Base-by-base conservation (phyloP, 305 asterid genomes). In the Withania somnifera region DNA sequence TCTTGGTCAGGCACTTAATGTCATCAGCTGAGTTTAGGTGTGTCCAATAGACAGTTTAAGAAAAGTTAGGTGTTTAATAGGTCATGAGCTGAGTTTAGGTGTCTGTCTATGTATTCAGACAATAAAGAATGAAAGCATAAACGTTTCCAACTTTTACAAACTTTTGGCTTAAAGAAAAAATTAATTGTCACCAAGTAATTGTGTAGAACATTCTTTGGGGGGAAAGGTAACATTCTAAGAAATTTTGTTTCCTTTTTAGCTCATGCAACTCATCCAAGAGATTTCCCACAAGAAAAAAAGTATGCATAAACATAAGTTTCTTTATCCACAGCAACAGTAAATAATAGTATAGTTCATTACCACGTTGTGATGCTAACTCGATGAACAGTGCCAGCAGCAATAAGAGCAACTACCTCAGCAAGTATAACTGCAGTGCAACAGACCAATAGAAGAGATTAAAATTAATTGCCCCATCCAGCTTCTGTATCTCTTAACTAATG, bases 301-400 rank as follows among this genome's bases (percentile, higher is more conserved):
- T 15, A 24, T 24, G 57, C 24, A 71, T 32, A 32, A 32, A 78
- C 20, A 60, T 6, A 75, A 47, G 14, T 26, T 51, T 7, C 15
- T 73, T 26, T 73, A 68, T 2, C 77, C 77, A 68, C 10, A 24
- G 50, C 2, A 50, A 26, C 5, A n/a, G 22, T 28, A 75, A 75
- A n/a, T 50, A 66, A 75, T 75, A 6, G 45, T 75, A 75, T 50
- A 75, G 63, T 9, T 50, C 67, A 83, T 68, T 95, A 95, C 98
- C 98, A 95, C 83, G 98, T 95, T 52, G 98, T 95, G 90, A 95
- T 92, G 86, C 98, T 93, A 88, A 94, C 98, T 86, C 98, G 95
- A 83, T 94, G 98, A 83, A 94, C 95, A 17, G 97, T 88, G 90
- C 98, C 24, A 85, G 98, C 98, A 78, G 98, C 98, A 85, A 91